Evolutionary conservation across 78 protist genomes (phyloP).

Genomic region (Guillardia theta): DNA sequence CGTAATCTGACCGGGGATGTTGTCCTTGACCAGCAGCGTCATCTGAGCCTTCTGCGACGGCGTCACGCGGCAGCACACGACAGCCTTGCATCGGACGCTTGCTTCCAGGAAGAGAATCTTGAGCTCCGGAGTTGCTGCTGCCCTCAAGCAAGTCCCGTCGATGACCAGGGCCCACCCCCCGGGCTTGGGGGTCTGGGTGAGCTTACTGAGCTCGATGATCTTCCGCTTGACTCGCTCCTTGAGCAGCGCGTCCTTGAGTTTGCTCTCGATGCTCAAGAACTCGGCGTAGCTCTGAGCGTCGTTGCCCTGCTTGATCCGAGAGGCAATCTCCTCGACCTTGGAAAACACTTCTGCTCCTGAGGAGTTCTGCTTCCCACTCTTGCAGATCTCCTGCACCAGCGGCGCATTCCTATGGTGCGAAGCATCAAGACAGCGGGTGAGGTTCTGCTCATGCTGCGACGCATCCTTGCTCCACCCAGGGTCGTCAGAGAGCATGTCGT

Average conservation of each 20-base stretch:
- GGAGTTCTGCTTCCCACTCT: too few species aligned
- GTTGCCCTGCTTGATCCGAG: too few species aligned
- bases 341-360: too few species aligned
- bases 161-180: constrained; percentile 11
- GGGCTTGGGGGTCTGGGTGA: too few species aligned
- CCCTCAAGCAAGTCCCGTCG: constrained; percentile 6
- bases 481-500: too few species aligned
- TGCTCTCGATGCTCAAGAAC: background rate
- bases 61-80: constrained; percentile 49
- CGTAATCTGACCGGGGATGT: constrained; percentile 37
- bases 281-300: too few species aligned
- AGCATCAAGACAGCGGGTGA: too few species aligned
- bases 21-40: constrained; percentile 35
- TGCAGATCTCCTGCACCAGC: too few species aligned
- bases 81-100: background rate
- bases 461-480: too few species aligned
- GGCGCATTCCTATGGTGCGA: too few species aligned
- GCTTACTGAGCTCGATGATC: background rate
- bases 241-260: background rate
- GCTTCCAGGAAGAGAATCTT: background rate
- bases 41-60: constrained; percentile 39
- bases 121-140: background rate
- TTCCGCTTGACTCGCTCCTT: background rate
- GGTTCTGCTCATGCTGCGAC: too few species aligned
- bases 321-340: too few species aligned